Percentiles rank a stretch among this genome's conserved stretches.
Conservation (phyloP, 2,329 filamentous ascomycete genomes). For the Zasmidium angulare region DNA sequence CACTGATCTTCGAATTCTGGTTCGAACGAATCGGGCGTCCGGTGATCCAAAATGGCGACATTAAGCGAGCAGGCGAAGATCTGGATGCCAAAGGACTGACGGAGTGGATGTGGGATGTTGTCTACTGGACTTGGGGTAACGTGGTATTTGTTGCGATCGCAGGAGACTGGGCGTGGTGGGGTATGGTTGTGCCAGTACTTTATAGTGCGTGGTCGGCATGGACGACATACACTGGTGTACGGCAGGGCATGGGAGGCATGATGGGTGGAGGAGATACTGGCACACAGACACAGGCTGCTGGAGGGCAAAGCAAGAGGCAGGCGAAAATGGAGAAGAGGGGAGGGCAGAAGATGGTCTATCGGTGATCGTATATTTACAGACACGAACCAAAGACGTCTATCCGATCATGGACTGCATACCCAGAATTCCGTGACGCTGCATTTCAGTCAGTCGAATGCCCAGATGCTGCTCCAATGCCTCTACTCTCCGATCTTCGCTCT, state of each 20-base stretch:
- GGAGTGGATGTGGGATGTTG: conserved; percentile 96
- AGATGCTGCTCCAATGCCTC: conserved; percentile 45
- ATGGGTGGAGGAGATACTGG: conserved; percentile 36
- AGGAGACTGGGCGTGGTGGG: conserved; percentile 76
- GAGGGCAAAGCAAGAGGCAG: conserved; percentile 50
- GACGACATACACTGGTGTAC: conserved; percentile 47
- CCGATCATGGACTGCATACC: conserved; percentile 19
- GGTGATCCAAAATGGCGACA: conserved; percentile 62
- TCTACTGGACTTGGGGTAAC: conserved; percentile 90
- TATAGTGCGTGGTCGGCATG: conserved; percentile 49
- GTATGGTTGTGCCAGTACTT: conserved; percentile 46
- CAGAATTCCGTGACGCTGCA: conserved; percentile 40
- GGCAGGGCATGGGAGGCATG: conserved; percentile 43
- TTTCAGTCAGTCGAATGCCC: conserved; percentile 41
- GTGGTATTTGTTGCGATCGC: conserved; percentile 70
- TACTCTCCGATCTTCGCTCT: conserved; percentile 44
- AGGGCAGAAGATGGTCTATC: conserved; percentile 49
- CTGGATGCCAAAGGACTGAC: conserved; percentile 84
- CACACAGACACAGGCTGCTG: conserved; percentile 21
- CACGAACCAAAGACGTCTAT: not conserved
- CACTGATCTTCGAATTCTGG: conserved; percentile 76
- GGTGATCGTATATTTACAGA: conserved; percentile 30
- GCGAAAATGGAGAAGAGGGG: conserved; percentile 54
- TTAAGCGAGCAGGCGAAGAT: conserved; percentile 81
- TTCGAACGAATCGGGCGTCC: conserved; percentile 85